Conservation (phyloP, 805 yeast species). For the Candida tammaniensis region DNA sequence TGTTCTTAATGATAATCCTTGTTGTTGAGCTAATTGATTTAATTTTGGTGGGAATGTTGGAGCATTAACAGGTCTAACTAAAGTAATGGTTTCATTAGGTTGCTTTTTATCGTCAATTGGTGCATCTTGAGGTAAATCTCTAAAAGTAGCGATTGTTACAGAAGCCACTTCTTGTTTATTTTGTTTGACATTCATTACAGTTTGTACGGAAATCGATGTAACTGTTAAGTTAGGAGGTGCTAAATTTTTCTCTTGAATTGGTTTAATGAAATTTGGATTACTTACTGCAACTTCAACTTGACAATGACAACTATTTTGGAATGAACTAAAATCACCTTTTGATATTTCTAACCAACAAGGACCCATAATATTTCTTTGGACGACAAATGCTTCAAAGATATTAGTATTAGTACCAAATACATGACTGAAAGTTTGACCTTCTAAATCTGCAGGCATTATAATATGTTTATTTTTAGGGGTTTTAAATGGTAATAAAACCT, state of each 20-base stretch:
- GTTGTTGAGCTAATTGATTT: conserved; percentile 54
- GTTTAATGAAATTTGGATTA: conserved; percentile 46
- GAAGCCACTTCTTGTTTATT: conserved; percentile 87
- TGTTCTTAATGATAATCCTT: conserved; percentile 48
- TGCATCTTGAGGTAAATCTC: conserved; percentile 69
- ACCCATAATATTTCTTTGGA: conserved; percentile 87
- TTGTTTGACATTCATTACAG: conserved; percentile 68
- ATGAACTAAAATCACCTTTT: conserved; percentile 55
- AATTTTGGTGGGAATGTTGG: conserved; percentile 75
- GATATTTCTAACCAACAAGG: conserved; percentile 92
- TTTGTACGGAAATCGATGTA: conserved; percentile 74
- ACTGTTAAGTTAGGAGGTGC: conserved; percentile 66
- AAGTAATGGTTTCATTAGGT: conserved; percentile 64
- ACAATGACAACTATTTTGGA: conserved; percentile 74
- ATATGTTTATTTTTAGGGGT: conserved; percentile 53
- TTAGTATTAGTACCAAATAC: conserved; percentile 77
- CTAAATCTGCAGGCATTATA: conserved; percentile 57
- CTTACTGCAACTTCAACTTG: conserved; percentile 65
- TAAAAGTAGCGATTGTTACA: conserved; percentile 71
- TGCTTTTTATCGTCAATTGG: conserved; percentile 60
- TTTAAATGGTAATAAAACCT: conserved; percentile 71
- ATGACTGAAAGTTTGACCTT: conserved; percentile 72
- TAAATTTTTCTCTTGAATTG: conserved; percentile 34
- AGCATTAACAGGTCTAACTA: conserved; percentile 75
- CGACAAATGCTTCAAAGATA: conserved; percentile 81